These are phyloP conservation scores for Kwoniella mangroviensis DNA, from an alignment of 768 basidiomycete species.

Conservation along the genomic window DNA sequence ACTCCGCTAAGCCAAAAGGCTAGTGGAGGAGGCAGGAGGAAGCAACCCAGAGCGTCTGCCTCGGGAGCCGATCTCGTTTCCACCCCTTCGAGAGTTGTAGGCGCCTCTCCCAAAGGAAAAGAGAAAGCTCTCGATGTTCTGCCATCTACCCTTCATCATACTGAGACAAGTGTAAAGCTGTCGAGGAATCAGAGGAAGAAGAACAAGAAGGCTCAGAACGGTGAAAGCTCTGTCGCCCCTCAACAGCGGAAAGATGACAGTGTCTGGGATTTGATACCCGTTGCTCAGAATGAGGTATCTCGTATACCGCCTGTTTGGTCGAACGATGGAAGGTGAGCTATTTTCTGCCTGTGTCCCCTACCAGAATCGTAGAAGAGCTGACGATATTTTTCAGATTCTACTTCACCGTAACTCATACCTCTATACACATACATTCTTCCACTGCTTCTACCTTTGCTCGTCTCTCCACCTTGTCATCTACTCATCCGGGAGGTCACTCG, in stretches of 20 bases:
- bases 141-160: not conserved
- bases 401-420: constrained; percentile 79
- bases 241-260: constrained; percentile 18
- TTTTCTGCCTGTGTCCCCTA: not conserved
- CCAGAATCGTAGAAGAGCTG: constrained; percentile 24
- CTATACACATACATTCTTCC: constrained; percentile 83
- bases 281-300: constrained; percentile 48
- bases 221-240: constrained; percentile 15
- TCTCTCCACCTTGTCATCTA: constrained; percentile 64
- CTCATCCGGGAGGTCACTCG: constrained; percentile 58
- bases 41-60: not conserved
- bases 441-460: constrained; percentile 83
- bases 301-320: constrained; percentile 74
- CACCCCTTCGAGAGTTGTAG: constrained; percentile 1
- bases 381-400: constrained; percentile 68
- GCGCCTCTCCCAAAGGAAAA: constrained; percentile 21
- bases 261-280: constrained; percentile 41
- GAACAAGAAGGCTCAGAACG: not conserved
- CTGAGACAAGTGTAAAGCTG: constrained; percentile 6
- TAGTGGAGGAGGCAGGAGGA: constrained; percentile 3
- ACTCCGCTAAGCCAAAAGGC: constrained; percentile 13
- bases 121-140: constrained; percentile 23
- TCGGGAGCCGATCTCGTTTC: not conserved
- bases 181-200: constrained; percentile 10
- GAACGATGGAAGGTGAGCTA: constrained; percentile 77